Percentiles rank a stretch among this genome's conserved stretches.
phyloP scores from a whole-genome alignment of 108 stramenopile genomes.

The Conticribra guillardii region DNA sequence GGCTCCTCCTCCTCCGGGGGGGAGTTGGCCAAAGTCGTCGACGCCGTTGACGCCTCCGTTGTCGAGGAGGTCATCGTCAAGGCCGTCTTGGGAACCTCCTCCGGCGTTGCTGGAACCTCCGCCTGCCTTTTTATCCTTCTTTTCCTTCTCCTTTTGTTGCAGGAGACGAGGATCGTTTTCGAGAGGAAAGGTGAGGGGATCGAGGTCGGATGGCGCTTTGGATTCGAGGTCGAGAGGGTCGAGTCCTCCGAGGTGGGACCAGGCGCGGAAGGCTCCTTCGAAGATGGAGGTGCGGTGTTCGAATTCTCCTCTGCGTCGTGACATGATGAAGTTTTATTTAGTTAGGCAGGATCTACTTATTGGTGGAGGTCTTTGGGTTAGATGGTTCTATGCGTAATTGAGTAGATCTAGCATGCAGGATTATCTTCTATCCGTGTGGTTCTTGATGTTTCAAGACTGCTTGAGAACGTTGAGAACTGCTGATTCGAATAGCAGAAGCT shows the following conservation, averaged over 20 bases:
- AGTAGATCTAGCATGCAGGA: too few relatives aligned
- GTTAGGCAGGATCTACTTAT: too few relatives aligned
- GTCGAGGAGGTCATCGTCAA: too few relatives aligned
- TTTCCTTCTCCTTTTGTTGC: conserved; percentile 8
- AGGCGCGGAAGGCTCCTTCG: conserved; percentile 92
- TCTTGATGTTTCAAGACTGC: too few relatives aligned
- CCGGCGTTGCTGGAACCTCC: conserved; percentile 11
- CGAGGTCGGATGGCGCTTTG: conserved; percentile 63
- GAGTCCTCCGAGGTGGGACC: conserved; percentile 88
- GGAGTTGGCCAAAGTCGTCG: conserved; percentile 5
- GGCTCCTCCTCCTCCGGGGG: neutral
- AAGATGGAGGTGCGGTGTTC: conserved; percentile 93
- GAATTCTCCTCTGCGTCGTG: conserved; percentile 89
- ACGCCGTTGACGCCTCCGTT: conserved; percentile 23
- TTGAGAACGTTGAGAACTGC: too few relatives aligned
- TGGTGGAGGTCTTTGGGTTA: too few relatives aligned
- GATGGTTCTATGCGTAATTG: too few relatives aligned
- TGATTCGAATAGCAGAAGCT: too few relatives aligned
- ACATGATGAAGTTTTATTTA: conserved; percentile 63
- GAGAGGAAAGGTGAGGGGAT: conserved; percentile 75
- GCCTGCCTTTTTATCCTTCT: too few relatives aligned
- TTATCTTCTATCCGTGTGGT: too few relatives aligned
- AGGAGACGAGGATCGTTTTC: conserved; percentile 48
- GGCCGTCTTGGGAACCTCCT: too few relatives aligned
- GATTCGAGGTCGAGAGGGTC: conserved; percentile 76